Base-by-base conservation (phyloP, 2,329 filamentous ascomycete genomes). In the Trichophyton simii region DNA sequence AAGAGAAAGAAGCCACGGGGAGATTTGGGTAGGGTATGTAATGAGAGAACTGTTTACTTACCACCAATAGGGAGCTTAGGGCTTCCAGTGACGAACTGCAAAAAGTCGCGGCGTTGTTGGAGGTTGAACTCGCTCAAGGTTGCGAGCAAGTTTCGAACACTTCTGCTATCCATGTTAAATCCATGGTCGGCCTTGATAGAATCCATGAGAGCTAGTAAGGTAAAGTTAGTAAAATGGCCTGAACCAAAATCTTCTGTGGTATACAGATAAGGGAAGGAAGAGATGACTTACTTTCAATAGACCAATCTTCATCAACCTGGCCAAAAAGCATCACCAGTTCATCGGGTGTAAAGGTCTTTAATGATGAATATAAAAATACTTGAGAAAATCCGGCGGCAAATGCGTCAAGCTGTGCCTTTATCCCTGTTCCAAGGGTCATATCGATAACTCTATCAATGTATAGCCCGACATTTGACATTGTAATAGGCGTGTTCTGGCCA, bases 181-280 rank as follows among this genome's bases (percentile, higher is more conserved):
- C 94, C 94, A 72, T 99, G 94, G 68, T 99, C 94, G 31, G 94
- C 94, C 77, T 99, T 99, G 78, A 99, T 92, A 0, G 92, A 96
- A 71, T 99, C 94, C 83, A 95, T 95, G 46, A 99, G 83, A 63
- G 94, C 89, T 94, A 68, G 2, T 59, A 50, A 38, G 55, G 28
- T 1, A 28, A 67, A 62, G 67, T 75, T 70, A 75, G 71, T 63
- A 69, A 58, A 62, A 62, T 48, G 66, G 69, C 22, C 13, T 25
- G 13, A 22, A 15, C 11, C 18, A 18, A 65, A 71, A 60, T 7
- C 2, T 7, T 15, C 15, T 44, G n/a, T 7, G 6, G 41, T 18
- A n/a, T 44, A 18, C 6, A n/a, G 44, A 63, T 1, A 20, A 42
- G 25, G 50, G 41, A 44, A 48, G 13, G 46, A 44, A 22, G n/a